A percentile compares a stretch with the other conserved stretches of the same genome.
These are phyloP conservation scores for Colletotrichum gloeosporioides DNA, from an alignment of 2,329 filamentous ascomycete genomes.

Conservation along the genomic window DNA sequence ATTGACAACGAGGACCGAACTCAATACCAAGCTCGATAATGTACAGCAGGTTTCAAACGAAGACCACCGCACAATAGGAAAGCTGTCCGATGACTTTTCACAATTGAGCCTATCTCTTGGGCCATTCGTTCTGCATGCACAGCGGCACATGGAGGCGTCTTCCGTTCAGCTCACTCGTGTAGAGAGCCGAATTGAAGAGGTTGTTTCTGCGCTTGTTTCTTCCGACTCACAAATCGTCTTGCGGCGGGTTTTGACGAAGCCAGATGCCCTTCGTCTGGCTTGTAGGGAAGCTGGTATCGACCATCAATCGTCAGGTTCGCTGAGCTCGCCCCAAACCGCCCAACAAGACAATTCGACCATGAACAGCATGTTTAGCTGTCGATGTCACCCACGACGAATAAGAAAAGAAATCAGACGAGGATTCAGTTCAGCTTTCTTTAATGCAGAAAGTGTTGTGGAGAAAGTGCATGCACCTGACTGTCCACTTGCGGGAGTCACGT, in stretches of 20 bases:
- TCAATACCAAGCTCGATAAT: background rate
- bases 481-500: background rate
- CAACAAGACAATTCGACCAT: accelerated
- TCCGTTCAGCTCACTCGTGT: accelerated
- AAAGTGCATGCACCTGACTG: background rate
- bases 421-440: accelerated
- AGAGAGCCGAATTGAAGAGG: too few species aligned
- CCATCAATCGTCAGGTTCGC: accelerated
- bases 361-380: background rate
- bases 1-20: background rate
- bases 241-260: too few species aligned
- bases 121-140: background rate
- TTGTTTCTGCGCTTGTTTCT: too few species aligned
- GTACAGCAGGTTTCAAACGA: accelerated
- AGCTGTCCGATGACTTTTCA: accelerated
- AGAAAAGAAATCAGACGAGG: accelerated
- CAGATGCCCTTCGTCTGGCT: too few species aligned
- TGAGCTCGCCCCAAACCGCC: too few species aligned
- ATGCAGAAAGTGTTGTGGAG: background rate
- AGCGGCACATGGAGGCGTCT: accelerated
- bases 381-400: background rate
- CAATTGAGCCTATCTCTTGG: accelerated
- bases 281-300: too few species aligned
- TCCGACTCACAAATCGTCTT: accelerated
- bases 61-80: accelerated